Conservation (phyloP, 495 filamentous ascomycete species). For the Tuber borchii region DNA sequence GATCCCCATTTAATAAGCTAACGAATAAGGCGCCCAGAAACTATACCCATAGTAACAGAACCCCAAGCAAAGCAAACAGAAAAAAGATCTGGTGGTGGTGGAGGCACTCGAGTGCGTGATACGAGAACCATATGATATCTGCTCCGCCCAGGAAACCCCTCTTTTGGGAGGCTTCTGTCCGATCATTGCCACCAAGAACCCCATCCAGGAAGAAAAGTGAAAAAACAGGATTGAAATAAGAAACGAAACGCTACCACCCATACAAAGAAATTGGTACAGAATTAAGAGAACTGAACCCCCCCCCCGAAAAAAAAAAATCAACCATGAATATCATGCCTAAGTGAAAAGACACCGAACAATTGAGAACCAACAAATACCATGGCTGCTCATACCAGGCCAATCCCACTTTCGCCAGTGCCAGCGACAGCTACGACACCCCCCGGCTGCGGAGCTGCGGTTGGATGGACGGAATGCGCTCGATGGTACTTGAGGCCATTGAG, state of each 20-base stretch:
- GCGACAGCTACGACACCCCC: slow-evolving; percentile 40
- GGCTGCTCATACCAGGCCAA: slow-evolving; percentile 23
- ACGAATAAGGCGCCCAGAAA: slow-evolving; percentile 37
- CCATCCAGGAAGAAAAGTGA: slow-evolving; percentile 22
- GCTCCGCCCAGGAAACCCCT: background rate
- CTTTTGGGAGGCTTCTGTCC: background rate
- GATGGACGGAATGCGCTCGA: slow-evolving; percentile 39
- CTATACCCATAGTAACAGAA: slow-evolving; percentile 33
- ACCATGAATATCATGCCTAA: slow-evolving; percentile 7
- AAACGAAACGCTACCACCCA: slow-evolving; percentile 23
- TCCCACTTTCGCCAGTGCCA: slow-evolving; percentile 33
- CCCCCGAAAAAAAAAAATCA: slow-evolving; percentile 11
- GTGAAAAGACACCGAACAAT: background rate
- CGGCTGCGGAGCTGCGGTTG: slow-evolving; percentile 22
- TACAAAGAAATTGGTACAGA: slow-evolving; percentile 30
- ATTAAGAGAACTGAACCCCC: slow-evolving; percentile 11
- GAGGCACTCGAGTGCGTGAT: background rate
- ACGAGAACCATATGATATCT: background rate
- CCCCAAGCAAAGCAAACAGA: slow-evolving; percentile 18
- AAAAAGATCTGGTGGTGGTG: slow-evolving; percentile 12
- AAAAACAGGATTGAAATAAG: slow-evolving; percentile 20
- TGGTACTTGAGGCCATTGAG: slow-evolving; percentile 86
- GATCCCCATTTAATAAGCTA: slow-evolving; percentile 7
- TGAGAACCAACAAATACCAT: slow-evolving; percentile 3
- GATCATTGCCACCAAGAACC: slow-evolving; percentile 9